Conservation (phyloP, 352 stramenopile genomes). For the Globisporangium sylvaticum region DNA sequence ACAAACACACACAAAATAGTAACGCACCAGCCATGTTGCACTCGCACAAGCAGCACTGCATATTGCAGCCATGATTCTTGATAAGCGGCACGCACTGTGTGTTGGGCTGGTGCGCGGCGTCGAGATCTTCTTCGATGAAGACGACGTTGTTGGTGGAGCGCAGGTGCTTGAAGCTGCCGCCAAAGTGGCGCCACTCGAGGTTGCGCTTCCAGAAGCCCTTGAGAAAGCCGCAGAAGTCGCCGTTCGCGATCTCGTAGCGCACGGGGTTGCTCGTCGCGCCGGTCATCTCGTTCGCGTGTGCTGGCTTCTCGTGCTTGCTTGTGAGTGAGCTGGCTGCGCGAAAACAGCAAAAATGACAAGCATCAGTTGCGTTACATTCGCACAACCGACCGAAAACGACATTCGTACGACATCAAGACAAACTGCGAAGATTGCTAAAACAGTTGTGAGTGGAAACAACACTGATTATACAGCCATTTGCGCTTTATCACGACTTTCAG, state of each 20-base stretch:
- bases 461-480: too few relatives aligned
- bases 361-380: neutral
- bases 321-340: too few relatives aligned
- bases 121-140: slow-evolving; percentile 1
- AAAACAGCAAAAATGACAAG: neutral
- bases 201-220: neutral
- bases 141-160: neutral
- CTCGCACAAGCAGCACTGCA: too few relatives aligned
- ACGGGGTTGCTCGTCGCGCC: neutral
- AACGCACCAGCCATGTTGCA: too few relatives aligned
- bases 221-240: neutral
- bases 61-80: too few relatives aligned
- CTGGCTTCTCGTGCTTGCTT: neutral
- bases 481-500: too few relatives aligned
- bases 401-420: neutral
- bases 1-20: neutral
- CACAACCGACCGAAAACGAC: neutral
- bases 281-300: neutral
- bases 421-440: too few relatives aligned
- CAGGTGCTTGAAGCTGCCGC: neutral
- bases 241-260: neutral
- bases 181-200: neutral
- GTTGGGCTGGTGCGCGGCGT: neutral
- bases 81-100: neutral
- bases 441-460: too few relatives aligned